Percentiles rank a stretch among this genome's conserved stretches.
phyloP scores from a whole-genome alignment of 495 filamentous ascomycete genomes.

The Cetradonia linearis region DNA sequence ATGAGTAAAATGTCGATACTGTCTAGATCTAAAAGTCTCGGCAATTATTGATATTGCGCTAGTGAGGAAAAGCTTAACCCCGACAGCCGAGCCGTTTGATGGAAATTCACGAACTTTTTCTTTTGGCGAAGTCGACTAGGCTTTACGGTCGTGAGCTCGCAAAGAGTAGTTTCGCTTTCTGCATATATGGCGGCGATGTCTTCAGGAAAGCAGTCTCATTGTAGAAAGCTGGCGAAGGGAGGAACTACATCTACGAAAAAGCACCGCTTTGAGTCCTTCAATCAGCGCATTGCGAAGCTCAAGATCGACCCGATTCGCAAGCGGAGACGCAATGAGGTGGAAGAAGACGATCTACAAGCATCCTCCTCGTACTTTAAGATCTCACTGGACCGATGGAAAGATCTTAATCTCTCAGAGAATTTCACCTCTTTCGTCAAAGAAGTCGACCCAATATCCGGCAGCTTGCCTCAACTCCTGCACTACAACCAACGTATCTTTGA shows the following conservation, averaged over 20 bases:
- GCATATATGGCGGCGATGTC: slow-evolving; percentile 47
- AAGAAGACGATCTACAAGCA: slow-evolving; percentile 53
- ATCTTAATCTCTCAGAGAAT: slow-evolving; percentile 73
- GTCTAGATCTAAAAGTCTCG: not conserved
- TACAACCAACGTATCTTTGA: slow-evolving; percentile 76
- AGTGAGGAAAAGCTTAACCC: slow-evolving; percentile 15
- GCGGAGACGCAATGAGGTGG: slow-evolving; percentile 65
- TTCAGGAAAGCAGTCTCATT: slow-evolving; percentile 55
- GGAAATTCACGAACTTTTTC: slow-evolving; percentile 14
- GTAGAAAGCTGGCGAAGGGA: slow-evolving; percentile 49
- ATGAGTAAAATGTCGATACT: not conserved
- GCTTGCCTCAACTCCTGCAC: slow-evolving; percentile 81
- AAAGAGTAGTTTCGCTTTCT: not conserved
- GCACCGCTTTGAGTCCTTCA: slow-evolving; percentile 87
- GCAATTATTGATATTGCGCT: slow-evolving; percentile 6
- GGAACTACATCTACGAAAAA: slow-evolving; percentile 66
- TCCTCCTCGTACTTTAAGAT: slow-evolving; percentile 71
- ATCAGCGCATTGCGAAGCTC: slow-evolving; percentile 82
- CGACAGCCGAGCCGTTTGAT: not conserved
- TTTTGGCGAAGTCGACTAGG: not conserved
- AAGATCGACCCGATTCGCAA: slow-evolving; percentile 85
- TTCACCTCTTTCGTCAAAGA: slow-evolving; percentile 67
- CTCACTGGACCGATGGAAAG: slow-evolving; percentile 76
- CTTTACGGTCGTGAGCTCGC: not conserved
- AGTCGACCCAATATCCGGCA: slow-evolving; percentile 69